Base-by-base conservation (phyloP, 495 filamentous ascomycete genomes). In the Aspergillus avenaceus region DNA sequence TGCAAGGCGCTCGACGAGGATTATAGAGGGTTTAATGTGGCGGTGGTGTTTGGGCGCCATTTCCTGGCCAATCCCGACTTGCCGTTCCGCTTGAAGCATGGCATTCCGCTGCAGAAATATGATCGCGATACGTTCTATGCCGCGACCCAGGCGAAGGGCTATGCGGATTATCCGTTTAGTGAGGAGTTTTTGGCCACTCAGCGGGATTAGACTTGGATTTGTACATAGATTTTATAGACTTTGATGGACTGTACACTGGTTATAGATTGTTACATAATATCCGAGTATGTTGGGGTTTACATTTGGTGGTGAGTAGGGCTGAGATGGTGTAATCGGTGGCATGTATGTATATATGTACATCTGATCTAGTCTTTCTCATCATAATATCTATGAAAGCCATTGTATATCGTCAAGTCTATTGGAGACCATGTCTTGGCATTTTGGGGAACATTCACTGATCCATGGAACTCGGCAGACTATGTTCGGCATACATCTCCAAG, bases 51-150 rank as follows among this genome's bases (percentile, higher is more conserved):
- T 63, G 85, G 85, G 21, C 60, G 81, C n/a, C 73, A 72, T 40
- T 91, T 83, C 59, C 81, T 89, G 51, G 71, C 82, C 45, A 90
- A 78, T 37, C 86, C 86, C 0, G 86, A 90, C 61, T 56, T 91
- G 50, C 70, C 76, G 4, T 85, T 80, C 52, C 67, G 80, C 49
- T 48, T 89, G 9, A 59, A 71, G 55, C 60, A 83, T 27, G 79
- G 73, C 0, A 69, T 86, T 29, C 51, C 60, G 29, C 60, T 87
- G 29, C 71, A 59, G 9, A 51, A 59, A 36, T 87, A 83, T 55
- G 56, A 86, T 46, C 64, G 77, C 3, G 49, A 56, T 0, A 77
- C 71, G 0, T 87, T 88, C 56, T 88, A 88, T 52, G 31, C 44
- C 6, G n/a, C 41, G 8, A 56, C 68, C 29, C 43, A 66, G 11